Percentiles rank a stretch among this genome's conserved stretches.
These are phyloP conservation scores for Jamesozyma hellenica DNA, from an alignment of 805 yeast genomes.

Conservation along the genomic window DNA sequence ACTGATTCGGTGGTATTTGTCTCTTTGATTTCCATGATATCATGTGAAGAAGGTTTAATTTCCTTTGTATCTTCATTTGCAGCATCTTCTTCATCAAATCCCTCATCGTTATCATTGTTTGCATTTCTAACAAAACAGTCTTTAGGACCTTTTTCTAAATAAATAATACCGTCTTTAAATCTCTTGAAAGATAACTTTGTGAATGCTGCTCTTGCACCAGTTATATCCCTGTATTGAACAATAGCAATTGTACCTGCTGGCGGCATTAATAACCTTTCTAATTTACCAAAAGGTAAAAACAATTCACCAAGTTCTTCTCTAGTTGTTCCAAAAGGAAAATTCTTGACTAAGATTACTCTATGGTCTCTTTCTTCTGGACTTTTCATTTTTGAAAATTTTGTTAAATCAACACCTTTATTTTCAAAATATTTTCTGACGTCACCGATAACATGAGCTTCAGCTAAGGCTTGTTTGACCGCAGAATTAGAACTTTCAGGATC, in stretches of 20 bases:
- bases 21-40: conserved; percentile 29
- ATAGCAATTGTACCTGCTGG: conserved; percentile 95
- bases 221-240: conserved; percentile 73
- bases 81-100: conserved; percentile 24
- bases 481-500: conserved; percentile 80
- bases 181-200: conserved; percentile 78
- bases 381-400: conserved; percentile 47
- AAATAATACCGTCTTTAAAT: conserved; percentile 76
- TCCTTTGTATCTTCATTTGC: conserved; percentile 29
- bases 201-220: conserved; percentile 84
- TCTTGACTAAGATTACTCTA: conserved; percentile 70
- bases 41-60: conserved; percentile 18
- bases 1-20: conserved; percentile 31
- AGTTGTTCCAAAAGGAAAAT: conserved; percentile 82
- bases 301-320: conserved; percentile 71
- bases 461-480: conserved; percentile 93
- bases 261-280: conserved; percentile 80
- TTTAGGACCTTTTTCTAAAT: conserved; percentile 89
- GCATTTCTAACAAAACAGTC: conserved; percentile 62
- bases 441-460: conserved; percentile 91
- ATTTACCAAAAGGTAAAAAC: conserved; percentile 69
- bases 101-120: conserved; percentile 29
- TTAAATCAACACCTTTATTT: conserved; percentile 71
- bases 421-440: conserved; percentile 85
- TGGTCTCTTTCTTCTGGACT: conserved; percentile 56